Evolutionary conservation across 2,329 filamentous ascomycete genomes (phyloP).

Genomic region (Chaetomium sp.): DNA sequence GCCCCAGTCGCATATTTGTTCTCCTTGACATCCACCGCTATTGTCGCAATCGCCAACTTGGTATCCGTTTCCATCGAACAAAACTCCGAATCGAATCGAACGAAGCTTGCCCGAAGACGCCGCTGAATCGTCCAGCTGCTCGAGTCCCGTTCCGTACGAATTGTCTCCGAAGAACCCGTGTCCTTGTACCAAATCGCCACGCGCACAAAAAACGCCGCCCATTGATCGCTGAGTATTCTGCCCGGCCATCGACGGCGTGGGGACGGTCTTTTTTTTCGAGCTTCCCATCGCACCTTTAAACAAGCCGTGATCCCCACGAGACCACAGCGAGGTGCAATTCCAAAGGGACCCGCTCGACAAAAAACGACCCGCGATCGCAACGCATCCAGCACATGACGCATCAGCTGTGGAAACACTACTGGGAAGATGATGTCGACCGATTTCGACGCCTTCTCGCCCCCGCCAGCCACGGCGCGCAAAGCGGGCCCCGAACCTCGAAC

Average conservation of each 20-base stretch:
- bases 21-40: neutral
- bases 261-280: constrained; percentile 25
- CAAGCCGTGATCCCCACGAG: constrained; percentile 75
- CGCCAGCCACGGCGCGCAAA: constrained; percentile 53
- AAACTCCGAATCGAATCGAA: no score
- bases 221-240: neutral
- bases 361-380: constrained; percentile 45
- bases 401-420: constrained; percentile 91
- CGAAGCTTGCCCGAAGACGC: no score
- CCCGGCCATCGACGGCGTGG: constrained; percentile 15
- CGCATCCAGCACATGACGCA: constrained; percentile 61
- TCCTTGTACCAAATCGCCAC: constrained; percentile 19
- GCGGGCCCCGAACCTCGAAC: constrained; percentile 47
- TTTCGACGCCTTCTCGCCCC: constrained; percentile 84
- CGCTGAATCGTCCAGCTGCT: neutral
- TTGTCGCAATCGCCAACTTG: neutral
- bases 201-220: constrained; percentile 10
- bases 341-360: constrained; percentile 21
- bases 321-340: constrained; percentile 75
- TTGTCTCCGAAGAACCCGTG: constrained; percentile 11
- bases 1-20: neutral
- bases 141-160: neutral
- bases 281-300: constrained; percentile 68
- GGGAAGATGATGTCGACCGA: constrained; percentile 94
- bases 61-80: neutral